Conservation (phyloP, 106 monocot genomes). For the Dendrobium officinale region DNA sequence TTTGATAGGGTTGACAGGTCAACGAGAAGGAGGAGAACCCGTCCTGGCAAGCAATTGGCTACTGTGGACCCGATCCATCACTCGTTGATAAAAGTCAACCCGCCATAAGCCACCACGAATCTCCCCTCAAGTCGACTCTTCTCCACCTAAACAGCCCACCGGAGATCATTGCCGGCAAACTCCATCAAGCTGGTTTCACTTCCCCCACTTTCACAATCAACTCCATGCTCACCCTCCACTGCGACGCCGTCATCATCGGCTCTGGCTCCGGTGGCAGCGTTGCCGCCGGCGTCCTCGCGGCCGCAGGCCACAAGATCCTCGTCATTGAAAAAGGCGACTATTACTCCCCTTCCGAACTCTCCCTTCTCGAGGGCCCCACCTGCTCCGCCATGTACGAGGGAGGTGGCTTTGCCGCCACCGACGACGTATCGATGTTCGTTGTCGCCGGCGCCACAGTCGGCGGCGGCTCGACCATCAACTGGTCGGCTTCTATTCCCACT, state of each 20-base stretch:
- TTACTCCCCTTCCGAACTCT: slow-evolving; percentile 15
- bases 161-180: not conserved
- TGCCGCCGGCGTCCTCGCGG: slow-evolving; percentile 31
- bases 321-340: slow-evolving; percentile 37
- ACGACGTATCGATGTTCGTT: slow-evolving; percentile 25
- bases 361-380: slow-evolving; percentile 35
- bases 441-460: slow-evolving; percentile 54
- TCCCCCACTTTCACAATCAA: not conserved
- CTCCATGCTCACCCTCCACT: slow-evolving; percentile 11
- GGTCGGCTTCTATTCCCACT: slow-evolving; percentile 56
- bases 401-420: slow-evolving; percentile 24
- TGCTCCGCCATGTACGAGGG: slow-evolving; percentile 36
- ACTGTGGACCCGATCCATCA: slow-evolving; percentile 37
- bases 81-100: not conserved
- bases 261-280: slow-evolving; percentile 48
- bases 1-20: slow-evolving; percentile 10
- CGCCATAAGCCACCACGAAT: not conserved
- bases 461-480: slow-evolving; percentile 61
- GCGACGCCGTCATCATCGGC: slow-evolving; percentile 37
- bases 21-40: slow-evolving; percentile 25
- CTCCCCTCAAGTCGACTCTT: slow-evolving; percentile 16
- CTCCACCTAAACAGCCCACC: slow-evolving; percentile 13
- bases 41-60: slow-evolving; percentile 33
- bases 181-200: slow-evolving; percentile 12
- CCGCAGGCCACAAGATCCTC: slow-evolving; percentile 35